Evolutionary conservation across 257 asterid species (phyloP).

Genomic region (Jasminum sambac): DNA sequence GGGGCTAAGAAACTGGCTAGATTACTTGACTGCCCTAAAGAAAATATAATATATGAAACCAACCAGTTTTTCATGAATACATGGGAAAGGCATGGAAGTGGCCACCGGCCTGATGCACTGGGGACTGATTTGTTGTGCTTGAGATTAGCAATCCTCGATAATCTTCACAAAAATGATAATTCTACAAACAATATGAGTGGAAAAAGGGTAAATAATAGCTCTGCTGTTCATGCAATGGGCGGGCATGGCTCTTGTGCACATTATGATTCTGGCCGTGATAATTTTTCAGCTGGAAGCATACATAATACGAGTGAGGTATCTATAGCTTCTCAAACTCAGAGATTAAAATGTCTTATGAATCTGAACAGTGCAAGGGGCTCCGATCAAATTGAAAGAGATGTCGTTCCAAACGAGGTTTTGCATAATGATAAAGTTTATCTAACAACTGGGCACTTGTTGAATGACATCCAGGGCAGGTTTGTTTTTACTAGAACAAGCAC

Average conservation of each 20-base stretch:
- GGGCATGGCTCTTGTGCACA: slow-evolving; percentile 30
- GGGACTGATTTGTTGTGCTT: slow-evolving; percentile 40
- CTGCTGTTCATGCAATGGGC: slow-evolving; percentile 33
- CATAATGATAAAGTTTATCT: slow-evolving; percentile 47
- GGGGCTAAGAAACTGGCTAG: slow-evolving; percentile 85
- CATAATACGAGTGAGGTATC: slow-evolving; percentile 37
- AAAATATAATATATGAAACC: slow-evolving; percentile 53
- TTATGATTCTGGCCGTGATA: slow-evolving; percentile 35
- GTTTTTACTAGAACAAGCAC: slow-evolving; percentile 76
- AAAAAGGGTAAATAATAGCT: slow-evolving; percentile 42
- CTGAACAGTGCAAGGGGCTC: slow-evolving; percentile 38
- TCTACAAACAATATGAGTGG: slow-evolving; percentile 31
- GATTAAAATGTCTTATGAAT: slow-evolving; percentile 44
- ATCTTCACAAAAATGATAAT: slow-evolving; percentile 41
- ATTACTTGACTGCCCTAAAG: slow-evolving; percentile 75
- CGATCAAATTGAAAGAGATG: slow-evolving; percentile 45
- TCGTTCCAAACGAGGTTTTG: slow-evolving; percentile 38
- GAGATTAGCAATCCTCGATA: slow-evolving; percentile 47
- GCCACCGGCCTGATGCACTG: slow-evolving; percentile 88
- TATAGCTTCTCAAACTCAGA: slow-evolving; percentile 46
- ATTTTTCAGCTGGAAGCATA: slow-evolving; percentile 38
- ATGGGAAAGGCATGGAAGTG: slow-evolving; percentile 90
- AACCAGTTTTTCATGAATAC: slow-evolving; percentile 88
- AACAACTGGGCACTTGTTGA: slow-evolving; percentile 51
- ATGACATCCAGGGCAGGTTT: slow-evolving; percentile 62